Conservation (phyloP, 306 rosid genomes). For the Phaseolus lunatus region DNA sequence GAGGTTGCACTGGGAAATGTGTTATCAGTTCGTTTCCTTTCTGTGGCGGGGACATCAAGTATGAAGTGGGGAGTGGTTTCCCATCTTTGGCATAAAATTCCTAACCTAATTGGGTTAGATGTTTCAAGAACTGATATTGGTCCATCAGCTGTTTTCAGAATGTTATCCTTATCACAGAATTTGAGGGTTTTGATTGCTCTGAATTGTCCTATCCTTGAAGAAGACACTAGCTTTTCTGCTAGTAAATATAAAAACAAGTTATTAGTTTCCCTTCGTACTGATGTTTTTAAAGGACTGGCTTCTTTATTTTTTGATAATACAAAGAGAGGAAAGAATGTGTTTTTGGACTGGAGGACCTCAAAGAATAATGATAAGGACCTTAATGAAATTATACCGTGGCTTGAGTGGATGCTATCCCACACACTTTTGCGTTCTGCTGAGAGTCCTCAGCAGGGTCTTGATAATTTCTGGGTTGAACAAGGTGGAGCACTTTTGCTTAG, state of each 20-base stretch:
- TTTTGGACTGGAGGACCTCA: slow-evolving; percentile 84
- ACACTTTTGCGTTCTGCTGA: slow-evolving; percentile 95
- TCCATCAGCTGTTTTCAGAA: slow-evolving; percentile 74
- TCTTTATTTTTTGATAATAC: slow-evolving; percentile 74
- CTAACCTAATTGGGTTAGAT: slow-evolving; percentile 85
- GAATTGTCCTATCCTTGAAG: slow-evolving; percentile 89
- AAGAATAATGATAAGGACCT: slow-evolving; percentile 69
- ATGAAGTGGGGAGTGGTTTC: slow-evolving; percentile 93
- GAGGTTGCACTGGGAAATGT: slow-evolving; percentile 87
- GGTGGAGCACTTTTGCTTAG: slow-evolving; percentile 93
- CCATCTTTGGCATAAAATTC: slow-evolving; percentile 87
- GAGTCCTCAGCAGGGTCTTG: slow-evolving; percentile 92
- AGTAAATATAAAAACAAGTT: slow-evolving; percentile 80
- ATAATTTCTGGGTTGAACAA: slow-evolving; percentile 92
- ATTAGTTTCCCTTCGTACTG: slow-evolving; percentile 78
- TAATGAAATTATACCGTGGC: slow-evolving; percentile 89
- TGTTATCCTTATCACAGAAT: slow-evolving; percentile 74
- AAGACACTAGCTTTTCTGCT: slow-evolving; percentile 65
- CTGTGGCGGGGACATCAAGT: slow-evolving; percentile 89
- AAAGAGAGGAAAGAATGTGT: slow-evolving; percentile 73
- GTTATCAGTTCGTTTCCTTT: slow-evolving; percentile 78
- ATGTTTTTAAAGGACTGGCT: slow-evolving; percentile 83
- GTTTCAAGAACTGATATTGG: slow-evolving; percentile 95
- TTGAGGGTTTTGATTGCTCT: slow-evolving; percentile 90
- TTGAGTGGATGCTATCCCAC: slow-evolving; percentile 99